Base-by-base conservation (phyloP, 1,284 basidiomycete genomes). In the Omphalotus olearius region DNA sequence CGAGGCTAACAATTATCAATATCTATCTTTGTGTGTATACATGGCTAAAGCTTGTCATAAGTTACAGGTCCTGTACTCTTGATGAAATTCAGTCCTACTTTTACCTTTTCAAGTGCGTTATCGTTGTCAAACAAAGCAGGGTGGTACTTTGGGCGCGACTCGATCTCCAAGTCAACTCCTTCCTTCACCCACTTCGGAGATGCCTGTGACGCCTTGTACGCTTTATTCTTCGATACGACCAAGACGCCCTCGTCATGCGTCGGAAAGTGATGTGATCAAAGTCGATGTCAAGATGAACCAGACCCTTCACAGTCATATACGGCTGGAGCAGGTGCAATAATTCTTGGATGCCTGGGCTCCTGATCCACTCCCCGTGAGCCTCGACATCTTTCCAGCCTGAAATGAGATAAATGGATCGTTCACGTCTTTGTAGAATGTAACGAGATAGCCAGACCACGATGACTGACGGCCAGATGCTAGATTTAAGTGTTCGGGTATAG, bases 341-440 rank as follows among this genome's bases (percentile, higher is more conserved):
- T 41, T 62, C 64, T 53, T 75, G 67, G 48, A 77, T 76, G 52
- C 58, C 60, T 7, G 68, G 64, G 56, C 72, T 72, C 10, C 52
- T 57, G 33, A 76, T 72, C 75, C 75, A 79, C 28, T 64, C 60
- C 20, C 66, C 49, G 54, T 78, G 76, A 7, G 69, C 69, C 7
- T 57, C 56, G 16, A 71, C 68, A 53, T 66, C 64, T 46, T 63
- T 48, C 78, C 76, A 79, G 3, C 76, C 74, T 2, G 74, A 70
- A 36, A 76, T 55, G 36, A 79, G 57, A 57, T 72, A 69, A 2
- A 61, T 54, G 3, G 47, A 51, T 62, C 55, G 4, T 51, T 30
- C 33, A 54, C 47, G 50, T 69, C 61, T 11, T 61, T 57, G 61
- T 70, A 74, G 59, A 69, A 74, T 23, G 60, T 57, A 14, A 77